phyloP scores from a whole-genome alignment of 1,284 basidiomycete genomes.

The Chalciporus sp. region DNA sequence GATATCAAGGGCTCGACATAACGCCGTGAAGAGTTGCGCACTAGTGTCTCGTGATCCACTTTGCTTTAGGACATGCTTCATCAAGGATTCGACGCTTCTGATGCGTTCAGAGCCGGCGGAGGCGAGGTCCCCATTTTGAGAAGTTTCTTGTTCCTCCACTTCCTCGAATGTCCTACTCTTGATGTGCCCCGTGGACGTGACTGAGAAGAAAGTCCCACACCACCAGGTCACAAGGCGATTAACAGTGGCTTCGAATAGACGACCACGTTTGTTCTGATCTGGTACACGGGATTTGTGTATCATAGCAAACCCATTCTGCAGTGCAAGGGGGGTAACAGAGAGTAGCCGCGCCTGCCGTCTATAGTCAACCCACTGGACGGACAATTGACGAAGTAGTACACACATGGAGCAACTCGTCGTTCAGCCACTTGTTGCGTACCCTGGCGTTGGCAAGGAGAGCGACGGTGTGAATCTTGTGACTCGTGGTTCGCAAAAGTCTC shows the following conservation, averaged over 20 bases:
- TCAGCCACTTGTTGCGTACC: conserved; percentile 84
- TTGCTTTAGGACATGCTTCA: conserved; percentile 85
- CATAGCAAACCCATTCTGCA: conserved; percentile 77
- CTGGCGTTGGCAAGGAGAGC: conserved; percentile 76
- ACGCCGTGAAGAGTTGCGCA: conserved; percentile 89
- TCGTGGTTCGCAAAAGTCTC: conserved; percentile 72
- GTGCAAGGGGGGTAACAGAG: conserved; percentile 77
- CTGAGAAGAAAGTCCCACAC: conserved; percentile 71
- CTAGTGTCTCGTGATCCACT: conserved; percentile 86
- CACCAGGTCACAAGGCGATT: conserved; percentile 82
- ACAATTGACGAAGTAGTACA: conserved; percentile 29
- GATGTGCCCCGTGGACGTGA: conserved; percentile 65
- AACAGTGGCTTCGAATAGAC: conserved; percentile 83
- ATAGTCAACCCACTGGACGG: conserved; percentile 4
- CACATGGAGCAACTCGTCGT: conserved; percentile 83
- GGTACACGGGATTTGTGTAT: conserved; percentile 86
- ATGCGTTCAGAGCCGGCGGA: conserved; percentile 70
- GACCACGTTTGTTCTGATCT: conserved; percentile 76
- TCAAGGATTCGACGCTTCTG: conserved; percentile 79
- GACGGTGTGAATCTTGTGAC: conserved; percentile 88
- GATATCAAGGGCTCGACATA: conserved; percentile 86
- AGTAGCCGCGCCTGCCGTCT: conserved; percentile 74
- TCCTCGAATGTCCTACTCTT: conserved; percentile 77
- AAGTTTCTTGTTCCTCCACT: conserved; percentile 41
- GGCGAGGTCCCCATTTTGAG: conserved; percentile 41